Evolutionary conservation across 2,329 filamentous ascomycete genomes (phyloP).

Genomic region (Furcasterigmium furcatum): DNA sequence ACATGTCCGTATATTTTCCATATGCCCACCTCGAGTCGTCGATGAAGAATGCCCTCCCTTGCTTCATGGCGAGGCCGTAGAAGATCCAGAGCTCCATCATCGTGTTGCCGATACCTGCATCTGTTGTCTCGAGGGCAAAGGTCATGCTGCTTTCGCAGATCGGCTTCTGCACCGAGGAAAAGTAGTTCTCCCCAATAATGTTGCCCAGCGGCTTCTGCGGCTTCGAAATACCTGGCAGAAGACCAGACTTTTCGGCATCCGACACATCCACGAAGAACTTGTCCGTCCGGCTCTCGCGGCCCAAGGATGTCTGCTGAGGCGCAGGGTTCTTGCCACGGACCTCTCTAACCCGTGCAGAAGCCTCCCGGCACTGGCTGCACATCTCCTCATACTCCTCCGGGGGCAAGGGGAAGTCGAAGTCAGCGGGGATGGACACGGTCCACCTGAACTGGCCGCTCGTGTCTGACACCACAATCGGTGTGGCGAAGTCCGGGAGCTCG

Average conservation of each 20-base stretch:
- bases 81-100: slow-evolving; percentile 81
- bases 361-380: slow-evolving; percentile 63
- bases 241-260: slow-evolving; percentile 63
- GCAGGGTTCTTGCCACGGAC: slow-evolving; percentile 38
- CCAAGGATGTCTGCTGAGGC: slow-evolving; percentile 39
- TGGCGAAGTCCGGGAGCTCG: slow-evolving; percentile 67
- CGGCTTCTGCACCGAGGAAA: slow-evolving; percentile 41
- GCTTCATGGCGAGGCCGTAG: slow-evolving; percentile 73
- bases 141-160: slow-evolving; percentile 72
- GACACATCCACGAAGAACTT: slow-evolving; percentile 70
- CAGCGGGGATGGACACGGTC: slow-evolving; percentile 76
- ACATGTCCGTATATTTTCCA: slow-evolving; percentile 70
- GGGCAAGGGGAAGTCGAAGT: slow-evolving; percentile 62
- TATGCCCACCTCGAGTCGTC: slow-evolving; percentile 84
- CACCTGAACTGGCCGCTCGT: slow-evolving; percentile 63
- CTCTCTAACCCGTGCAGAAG: slow-evolving; percentile 55
- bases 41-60: slow-evolving; percentile 76
- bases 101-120: slow-evolving; percentile 74
- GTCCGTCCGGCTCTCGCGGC: slow-evolving; percentile 59
- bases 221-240: slow-evolving; percentile 46
- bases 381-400: slow-evolving; percentile 67
- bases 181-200: slow-evolving; percentile 40
- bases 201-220: neutral
- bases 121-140: slow-evolving; percentile 68
- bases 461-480: slow-evolving; percentile 69